Evolutionary conservation across 2,329 filamentous ascomycete species (phyloP).

Genomic region (Trichoderma arundinaceum): DNA sequence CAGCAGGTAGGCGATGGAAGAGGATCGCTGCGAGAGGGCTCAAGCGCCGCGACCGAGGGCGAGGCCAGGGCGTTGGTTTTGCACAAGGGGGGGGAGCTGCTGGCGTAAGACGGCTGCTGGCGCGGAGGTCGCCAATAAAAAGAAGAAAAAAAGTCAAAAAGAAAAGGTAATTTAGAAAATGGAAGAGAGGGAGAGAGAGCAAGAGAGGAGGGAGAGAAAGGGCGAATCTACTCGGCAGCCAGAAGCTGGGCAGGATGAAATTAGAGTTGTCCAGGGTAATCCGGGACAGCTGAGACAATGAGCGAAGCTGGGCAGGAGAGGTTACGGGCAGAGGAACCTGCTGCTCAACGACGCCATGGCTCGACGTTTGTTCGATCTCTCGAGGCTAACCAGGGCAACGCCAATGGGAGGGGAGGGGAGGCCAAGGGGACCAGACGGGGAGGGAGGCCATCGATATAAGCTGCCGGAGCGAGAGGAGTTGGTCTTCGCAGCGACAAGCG

Average conservation of each 20-base stretch:
- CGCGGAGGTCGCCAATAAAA: not conserved
- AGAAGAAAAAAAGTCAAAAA: not conserved
- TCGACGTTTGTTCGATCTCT: not conserved
- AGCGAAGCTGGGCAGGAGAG: conserved; percentile 6
- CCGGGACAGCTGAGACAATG: not conserved
- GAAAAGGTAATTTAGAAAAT: too few species aligned
- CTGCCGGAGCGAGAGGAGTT: not conserved
- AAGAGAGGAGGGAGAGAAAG: too few species aligned
- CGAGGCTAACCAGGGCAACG: conserved; percentile 5
- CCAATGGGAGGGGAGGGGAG: conserved; percentile 6
- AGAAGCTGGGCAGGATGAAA: too few species aligned
- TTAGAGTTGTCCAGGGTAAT: too few species aligned
- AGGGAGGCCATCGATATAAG: conserved; percentile 18
- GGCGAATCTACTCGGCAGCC: too few species aligned
- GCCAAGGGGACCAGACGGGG: not conserved
- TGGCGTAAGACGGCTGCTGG: conserved; percentile 3
- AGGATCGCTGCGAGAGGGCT: not conserved
- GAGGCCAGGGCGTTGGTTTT: conserved; percentile 11
- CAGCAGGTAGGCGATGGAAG: not conserved
- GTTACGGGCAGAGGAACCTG: conserved; percentile 13
- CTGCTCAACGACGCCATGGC: conserved; percentile 22
- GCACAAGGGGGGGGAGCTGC: conserved; percentile 1
- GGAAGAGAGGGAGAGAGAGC: too few species aligned
- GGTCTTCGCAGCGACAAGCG: too few species aligned
- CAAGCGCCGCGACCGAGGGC: conserved; percentile 5